Percentiles rank a stretch among this genome's conserved stretches.
These are phyloP conservation scores for Mycosarcoma mackinlayi DNA, from an alignment of 1,284 basidiomycete genomes.

Conservation along the genomic window DNA sequence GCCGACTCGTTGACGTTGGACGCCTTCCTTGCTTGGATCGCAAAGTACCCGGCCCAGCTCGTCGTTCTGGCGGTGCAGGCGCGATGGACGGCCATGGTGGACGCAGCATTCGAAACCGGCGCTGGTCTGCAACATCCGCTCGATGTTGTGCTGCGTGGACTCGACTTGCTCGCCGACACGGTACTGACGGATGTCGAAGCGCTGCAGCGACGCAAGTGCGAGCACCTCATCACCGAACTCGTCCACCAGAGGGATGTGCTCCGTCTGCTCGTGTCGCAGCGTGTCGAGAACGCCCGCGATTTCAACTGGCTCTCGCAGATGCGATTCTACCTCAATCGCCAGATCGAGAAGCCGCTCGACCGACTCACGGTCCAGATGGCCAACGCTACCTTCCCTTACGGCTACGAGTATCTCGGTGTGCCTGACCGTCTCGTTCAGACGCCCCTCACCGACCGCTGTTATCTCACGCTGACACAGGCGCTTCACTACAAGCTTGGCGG, in stretches of 20 bases:
- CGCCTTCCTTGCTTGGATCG: constrained; percentile 87
- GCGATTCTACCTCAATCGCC: constrained; percentile 89
- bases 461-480: constrained; percentile 95
- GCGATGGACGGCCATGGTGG: constrained; percentile 89
- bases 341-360: constrained; percentile 79
- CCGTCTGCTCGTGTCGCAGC: constrained; percentile 79
- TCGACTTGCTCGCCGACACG: constrained; percentile 94
- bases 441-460: constrained; percentile 96
- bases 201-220: constrained; percentile 93
- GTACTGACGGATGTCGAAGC: constrained; percentile 88
- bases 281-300: constrained; percentile 76
- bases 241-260: constrained; percentile 97
- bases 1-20: constrained; percentile 71
- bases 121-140: constrained; percentile 77
- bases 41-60: constrained; percentile 91
- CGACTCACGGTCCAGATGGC: constrained; percentile 81
- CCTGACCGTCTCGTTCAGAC: constrained; percentile 97
- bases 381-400: constrained; percentile 93
- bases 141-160: constrained; percentile 80
- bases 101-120: constrained; percentile 76
- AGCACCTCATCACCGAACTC: constrained; percentile 97
- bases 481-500: constrained; percentile 94
- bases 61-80: constrained; percentile 94
- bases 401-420: constrained; percentile 98
- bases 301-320: constrained; percentile 98